Base-by-base conservation (phyloP, 768 basidiomycete species). In the Hebeloma cylindrosporum region DNA sequence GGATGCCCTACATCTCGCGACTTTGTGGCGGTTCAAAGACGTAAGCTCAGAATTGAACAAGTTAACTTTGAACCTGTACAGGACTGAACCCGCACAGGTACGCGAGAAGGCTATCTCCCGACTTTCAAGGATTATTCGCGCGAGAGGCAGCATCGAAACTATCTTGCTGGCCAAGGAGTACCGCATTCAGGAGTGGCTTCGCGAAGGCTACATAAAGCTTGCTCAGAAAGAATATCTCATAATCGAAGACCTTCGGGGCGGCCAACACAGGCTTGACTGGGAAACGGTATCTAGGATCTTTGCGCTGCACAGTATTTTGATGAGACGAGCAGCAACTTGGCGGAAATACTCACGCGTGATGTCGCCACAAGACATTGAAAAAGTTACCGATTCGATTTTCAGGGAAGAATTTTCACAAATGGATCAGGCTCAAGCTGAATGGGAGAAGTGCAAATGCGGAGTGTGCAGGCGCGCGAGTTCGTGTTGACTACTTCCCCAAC, bases 101-200 rank as follows among this genome's bases (percentile, higher is more conserved):
- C n/a, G n/a, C n/a, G n/a, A n/a, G n/a, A n/a, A n/a, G n/a, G n/a
- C n/a, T n/a, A 27, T 39, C 9, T 31, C 28, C 7, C 10, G 9
- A 11, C 36, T 45, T 20, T 18, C 26, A 3, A 27, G 28, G n/a
- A 16, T 46, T 17, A 39, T 46, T 9, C 27, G 30, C 20, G 17
- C 17, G n/a, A 23, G 37, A 21, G 21, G 20, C 27, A 13, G 13
- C 20, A 6, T 25, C 4, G 45, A 46, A 13, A 22, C 26, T 21
- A 46, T 46, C 4, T 28, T 30, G 16, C 27, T 46, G 18, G 45
- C 36, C 2, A 46, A 39, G 16, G 39, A 46, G 17, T 39, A 46
- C 32, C 26, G 26, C 3, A 37, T 46, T 9, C 10, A 27, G 9
- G 20, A 11, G 14, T 46, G 45, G 45, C 16, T 46, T 28, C 45